These are phyloP conservation scores for Rhododendron griersonianum DNA, from an alignment of 148 eudicot species.

Conservation along the genomic window DNA sequence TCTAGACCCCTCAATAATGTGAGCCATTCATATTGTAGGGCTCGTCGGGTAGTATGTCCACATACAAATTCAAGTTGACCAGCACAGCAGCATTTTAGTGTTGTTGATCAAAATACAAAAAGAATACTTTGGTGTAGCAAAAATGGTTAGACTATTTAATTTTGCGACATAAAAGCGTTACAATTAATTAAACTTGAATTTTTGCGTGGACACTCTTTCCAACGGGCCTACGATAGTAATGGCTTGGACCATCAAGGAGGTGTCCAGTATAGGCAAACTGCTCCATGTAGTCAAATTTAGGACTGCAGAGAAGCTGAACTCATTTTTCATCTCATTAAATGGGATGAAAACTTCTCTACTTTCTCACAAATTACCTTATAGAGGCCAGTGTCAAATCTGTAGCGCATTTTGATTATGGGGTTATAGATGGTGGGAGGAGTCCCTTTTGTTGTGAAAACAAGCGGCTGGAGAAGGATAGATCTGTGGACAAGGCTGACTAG, in stretches of 20 bases:
- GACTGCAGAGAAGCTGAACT: neutral
- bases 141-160: neutral
- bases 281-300: neutral
- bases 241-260: neutral
- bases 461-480: neutral
- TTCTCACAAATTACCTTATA: neutral
- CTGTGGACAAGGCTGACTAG: neutral
- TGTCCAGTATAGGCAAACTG: neutral
- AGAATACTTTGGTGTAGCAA: neutral
- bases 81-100: neutral
- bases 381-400: neutral
- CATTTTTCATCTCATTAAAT: neutral
- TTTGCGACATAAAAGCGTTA: neutral
- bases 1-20: neutral
- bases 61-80: neutral
- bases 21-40: neutral
- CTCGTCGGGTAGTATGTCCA: neutral
- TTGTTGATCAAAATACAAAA: neutral
- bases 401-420: neutral
- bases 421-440: neutral
- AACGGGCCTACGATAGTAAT: neutral
- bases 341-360: neutral
- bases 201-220: neutral
- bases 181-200: neutral
- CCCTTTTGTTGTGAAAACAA: neutral